Evolutionary conservation across 805 yeast genomes (phyloP).

Genomic region (Saccharomyces kudriavzevii): DNA sequence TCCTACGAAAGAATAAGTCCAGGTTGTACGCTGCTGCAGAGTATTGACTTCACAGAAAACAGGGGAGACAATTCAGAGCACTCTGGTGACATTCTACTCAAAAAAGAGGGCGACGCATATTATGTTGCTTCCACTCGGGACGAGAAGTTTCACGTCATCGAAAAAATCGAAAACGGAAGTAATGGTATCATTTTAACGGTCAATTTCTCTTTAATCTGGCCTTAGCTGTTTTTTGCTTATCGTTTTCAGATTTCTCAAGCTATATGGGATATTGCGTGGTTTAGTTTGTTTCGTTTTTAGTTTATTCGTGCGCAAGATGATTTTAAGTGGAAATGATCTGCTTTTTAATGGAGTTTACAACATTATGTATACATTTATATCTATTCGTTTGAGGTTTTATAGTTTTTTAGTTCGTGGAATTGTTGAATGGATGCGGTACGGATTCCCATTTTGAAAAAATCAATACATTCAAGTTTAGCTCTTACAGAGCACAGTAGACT

Average conservation of each 20-base stretch:
- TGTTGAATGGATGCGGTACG: too few species aligned
- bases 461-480: neutral
- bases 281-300: neutral
- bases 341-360: neutral
- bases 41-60: constrained; percentile 6
- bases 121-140: constrained; percentile 29
- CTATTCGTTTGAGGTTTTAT: neutral
- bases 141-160: constrained; percentile 32
- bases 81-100: constrained; percentile 32
- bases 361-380: neutral
- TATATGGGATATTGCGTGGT: neutral
- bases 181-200: constrained; percentile 42
- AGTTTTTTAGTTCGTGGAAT: too few species aligned
- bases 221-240: constrained; percentile 7
- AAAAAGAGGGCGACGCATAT: constrained; percentile 28
- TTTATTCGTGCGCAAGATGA: neutral
- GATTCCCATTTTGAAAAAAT: too few species aligned
- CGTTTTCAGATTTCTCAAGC: neutral
- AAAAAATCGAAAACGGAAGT: constrained; percentile 31
- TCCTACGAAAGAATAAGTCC: constrained; percentile 1
- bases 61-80: constrained; percentile 30
- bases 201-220: constrained; percentile 32
- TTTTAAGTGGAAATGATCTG: neutral
- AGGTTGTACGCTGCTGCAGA: constrained; percentile 8
- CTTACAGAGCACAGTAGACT: too few species aligned